Evolutionary conservation across 371 early-diverging fungal genomes (phyloP), one percentile per base, ranked within the genome.

Genomic region (Mortierella sp.): DNA sequence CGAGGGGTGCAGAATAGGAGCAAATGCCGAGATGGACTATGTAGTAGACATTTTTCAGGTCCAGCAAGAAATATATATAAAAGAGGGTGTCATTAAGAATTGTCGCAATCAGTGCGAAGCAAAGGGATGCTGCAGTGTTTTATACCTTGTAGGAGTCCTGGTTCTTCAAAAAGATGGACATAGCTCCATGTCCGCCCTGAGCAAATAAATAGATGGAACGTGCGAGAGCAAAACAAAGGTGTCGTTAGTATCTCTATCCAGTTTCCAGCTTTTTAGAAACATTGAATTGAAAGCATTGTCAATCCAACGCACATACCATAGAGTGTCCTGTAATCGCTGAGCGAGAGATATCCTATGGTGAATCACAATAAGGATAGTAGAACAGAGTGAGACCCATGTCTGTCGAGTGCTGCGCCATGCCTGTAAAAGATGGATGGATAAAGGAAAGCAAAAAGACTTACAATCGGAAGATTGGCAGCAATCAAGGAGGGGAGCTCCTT

Each of bases 151-250:
- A 96, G 55, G 83, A 67, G 14, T 75, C 76, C 4, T 92, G 90
- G 62, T 94, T 93, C 77, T 88, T 89, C 59, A 96, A 68, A 16
- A 86, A 90, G 37, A 90, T 84, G 4, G 89, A 83, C 55, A 96
- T 84, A 5, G 97, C 97, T 64, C 97, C 97, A 82, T 96, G 97
- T n/a, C 96, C 97, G 37, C 97, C 97, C 89, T 87, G 37, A 37
- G 3, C 37, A 9, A 64, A 23, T 14, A 56, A 56, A 52, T 60
- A 5, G 15, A 51, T 6, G 30, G 18, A 2, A 18, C 47, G 46
- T 18, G 18, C 23, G 37, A 21, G 23, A 23, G 14, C 23, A 6
- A 9, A 11, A 28, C 50, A 50, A 6, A 19, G 53, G 53, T 26
- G 53, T 26, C 11, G 53, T 53, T 23, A 19, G 26, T 26, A 19